Evolutionary conservation across 2,329 filamentous ascomycete species (phyloP).

Genomic region (Colletotrichum cereale): DNA sequence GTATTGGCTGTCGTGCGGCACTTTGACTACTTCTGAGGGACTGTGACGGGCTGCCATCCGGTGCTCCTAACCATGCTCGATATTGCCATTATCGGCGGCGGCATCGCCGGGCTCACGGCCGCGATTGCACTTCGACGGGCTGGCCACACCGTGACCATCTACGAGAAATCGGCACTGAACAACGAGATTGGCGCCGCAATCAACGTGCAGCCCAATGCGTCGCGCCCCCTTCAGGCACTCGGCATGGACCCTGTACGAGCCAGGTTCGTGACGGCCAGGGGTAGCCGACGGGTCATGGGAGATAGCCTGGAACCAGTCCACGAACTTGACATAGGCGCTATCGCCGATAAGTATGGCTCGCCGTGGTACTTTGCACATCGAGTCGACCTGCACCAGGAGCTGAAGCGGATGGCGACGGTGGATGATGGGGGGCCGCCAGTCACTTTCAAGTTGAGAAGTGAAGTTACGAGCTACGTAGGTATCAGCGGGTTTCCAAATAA

Average conservation of each 20-base stretch:
- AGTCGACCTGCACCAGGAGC: slow-evolving; percentile 54
- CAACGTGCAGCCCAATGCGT: slow-evolving; percentile 54
- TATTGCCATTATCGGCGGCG: slow-evolving; percentile 50
- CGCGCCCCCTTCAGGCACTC: slow-evolving; percentile 51
- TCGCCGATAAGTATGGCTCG: slow-evolving; percentile 21
- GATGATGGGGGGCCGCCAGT: slow-evolving; percentile 45
- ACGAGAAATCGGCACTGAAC: slow-evolving; percentile 52
- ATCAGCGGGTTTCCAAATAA: background rate
- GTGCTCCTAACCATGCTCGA: slow-evolving; percentile 38
- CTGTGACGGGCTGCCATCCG: too few relatives aligned
- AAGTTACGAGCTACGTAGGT: slow-evolving; percentile 48
- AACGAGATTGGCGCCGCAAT: slow-evolving; percentile 56
- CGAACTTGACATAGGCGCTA: slow-evolving; percentile 28
- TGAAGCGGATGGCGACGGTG: slow-evolving; percentile 51
- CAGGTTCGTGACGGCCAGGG: slow-evolving; percentile 45
- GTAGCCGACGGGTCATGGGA: slow-evolving; percentile 36
- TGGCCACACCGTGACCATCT: slow-evolving; percentile 51
- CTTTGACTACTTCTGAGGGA: too few relatives aligned
- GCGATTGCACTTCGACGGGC: slow-evolving; percentile 51
- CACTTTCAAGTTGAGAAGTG: slow-evolving; percentile 43
- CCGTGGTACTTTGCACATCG: slow-evolving; percentile 52
- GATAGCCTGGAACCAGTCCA: slow-evolving; percentile 38
- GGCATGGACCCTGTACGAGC: slow-evolving; percentile 50
- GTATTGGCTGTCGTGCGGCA: background rate
- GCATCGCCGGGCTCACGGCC: slow-evolving; percentile 52